Evolutionary conservation across 495 filamentous ascomycete species (phyloP).

Genomic region (Penicillium angulare): DNA sequence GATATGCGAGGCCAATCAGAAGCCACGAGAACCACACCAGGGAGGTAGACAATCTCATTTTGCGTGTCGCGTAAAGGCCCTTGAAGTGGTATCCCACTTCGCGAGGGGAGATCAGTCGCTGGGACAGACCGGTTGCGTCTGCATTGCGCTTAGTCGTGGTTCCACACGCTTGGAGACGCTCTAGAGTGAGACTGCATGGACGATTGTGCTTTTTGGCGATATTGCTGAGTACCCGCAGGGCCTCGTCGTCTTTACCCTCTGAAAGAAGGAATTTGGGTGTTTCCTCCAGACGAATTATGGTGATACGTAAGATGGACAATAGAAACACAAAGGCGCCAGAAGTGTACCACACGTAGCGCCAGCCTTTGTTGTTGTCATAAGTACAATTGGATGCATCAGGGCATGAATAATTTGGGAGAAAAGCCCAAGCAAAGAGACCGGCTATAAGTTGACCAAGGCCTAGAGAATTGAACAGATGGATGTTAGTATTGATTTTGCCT

Average conservation of each 20-base stretch:
- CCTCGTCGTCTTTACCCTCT: constrained; percentile 60
- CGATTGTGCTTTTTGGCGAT: constrained; percentile 64
- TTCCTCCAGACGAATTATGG: constrained; percentile 63
- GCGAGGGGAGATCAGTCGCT: constrained; percentile 40
- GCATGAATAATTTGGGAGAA: constrained; percentile 12
- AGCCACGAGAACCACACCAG: constrained; percentile 70
- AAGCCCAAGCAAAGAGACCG: constrained; percentile 47
- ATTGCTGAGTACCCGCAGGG: constrained; percentile 57
- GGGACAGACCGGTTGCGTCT: constrained; percentile 33
- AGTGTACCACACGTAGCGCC: constrained; percentile 57
- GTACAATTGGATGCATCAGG: constrained; percentile 36
- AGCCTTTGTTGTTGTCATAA: constrained; percentile 49
- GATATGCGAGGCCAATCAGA: constrained; percentile 68
- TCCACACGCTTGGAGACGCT: constrained; percentile 43
- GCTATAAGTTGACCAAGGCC: constrained; percentile 31
- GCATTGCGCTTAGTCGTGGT: constrained; percentile 15
- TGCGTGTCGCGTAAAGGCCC: constrained; percentile 61
- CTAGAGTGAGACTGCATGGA: constrained; percentile 60
- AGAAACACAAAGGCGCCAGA: constrained; percentile 64
- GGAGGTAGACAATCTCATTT: constrained; percentile 57
- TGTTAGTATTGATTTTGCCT: too few relatives aligned
- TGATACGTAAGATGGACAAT: constrained; percentile 64
- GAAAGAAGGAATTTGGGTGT: constrained; percentile 72
- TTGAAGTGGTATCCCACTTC: constrained; percentile 57
- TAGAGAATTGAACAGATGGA: not conserved